phyloP scores from a whole-genome alignment of 371 early-diverging fungal genomes.

The Syncephalastrum sp. region DNA sequence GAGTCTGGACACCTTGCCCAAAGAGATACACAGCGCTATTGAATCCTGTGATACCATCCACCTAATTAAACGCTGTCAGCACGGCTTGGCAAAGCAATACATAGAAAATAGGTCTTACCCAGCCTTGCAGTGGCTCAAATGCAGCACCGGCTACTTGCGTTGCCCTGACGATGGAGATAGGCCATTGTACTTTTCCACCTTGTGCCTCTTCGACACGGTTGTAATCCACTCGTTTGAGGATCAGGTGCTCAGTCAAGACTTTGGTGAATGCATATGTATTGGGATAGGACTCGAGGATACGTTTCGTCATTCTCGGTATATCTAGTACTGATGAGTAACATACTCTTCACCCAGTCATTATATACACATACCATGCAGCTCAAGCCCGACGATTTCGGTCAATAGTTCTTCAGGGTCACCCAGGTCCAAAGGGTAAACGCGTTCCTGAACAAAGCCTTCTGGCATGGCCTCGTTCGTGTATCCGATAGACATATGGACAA shows the following conservation, averaged over 20 bases:
- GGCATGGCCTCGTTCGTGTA: slow-evolving; percentile 46
- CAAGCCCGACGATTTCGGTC: slow-evolving; percentile 50
- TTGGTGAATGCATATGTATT: slow-evolving; percentile 67
- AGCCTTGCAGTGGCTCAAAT: slow-evolving; percentile 59
- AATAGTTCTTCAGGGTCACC: slow-evolving; percentile 58
- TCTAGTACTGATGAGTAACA: slow-evolving; percentile 13
- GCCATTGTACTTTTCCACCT: slow-evolving; percentile 49
- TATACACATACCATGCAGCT: slow-evolving; percentile 30
- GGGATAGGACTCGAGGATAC: slow-evolving; percentile 47
- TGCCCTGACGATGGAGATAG: slow-evolving; percentile 60
- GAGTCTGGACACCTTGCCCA: slow-evolving; percentile 38
- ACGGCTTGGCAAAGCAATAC: not conserved
- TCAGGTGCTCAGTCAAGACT: slow-evolving; percentile 57
- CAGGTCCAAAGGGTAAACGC: slow-evolving; percentile 58
- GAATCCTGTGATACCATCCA: slow-evolving; percentile 60
- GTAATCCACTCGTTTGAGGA: slow-evolving; percentile 53
- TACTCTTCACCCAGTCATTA: not conserved
- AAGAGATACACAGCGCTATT: slow-evolving; percentile 39
- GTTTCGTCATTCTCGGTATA: slow-evolving; percentile 53
- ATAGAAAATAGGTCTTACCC: slow-evolving; percentile 40
- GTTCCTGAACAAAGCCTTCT: slow-evolving; percentile 53
- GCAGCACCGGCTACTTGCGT: slow-evolving; percentile 58
- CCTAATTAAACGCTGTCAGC: slow-evolving; percentile 17
- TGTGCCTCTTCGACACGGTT: slow-evolving; percentile 52
- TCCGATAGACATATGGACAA: slow-evolving; percentile 49